phyloP scores from a whole-genome alignment of 2,329 filamentous ascomycete genomes.

The Chaetomiaceae sp. region DNA sequence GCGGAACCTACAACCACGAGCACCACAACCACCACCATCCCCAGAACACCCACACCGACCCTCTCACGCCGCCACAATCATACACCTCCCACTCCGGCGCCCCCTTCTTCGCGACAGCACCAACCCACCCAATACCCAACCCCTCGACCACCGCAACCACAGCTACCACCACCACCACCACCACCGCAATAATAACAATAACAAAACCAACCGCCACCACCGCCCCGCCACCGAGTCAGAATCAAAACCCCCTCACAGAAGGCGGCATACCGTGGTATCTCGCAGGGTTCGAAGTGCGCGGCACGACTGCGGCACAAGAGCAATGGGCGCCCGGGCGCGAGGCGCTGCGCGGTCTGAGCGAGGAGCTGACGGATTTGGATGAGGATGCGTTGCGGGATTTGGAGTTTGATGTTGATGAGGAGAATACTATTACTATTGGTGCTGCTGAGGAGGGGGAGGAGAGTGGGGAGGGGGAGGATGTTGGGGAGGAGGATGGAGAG shows the following conservation, averaged over 20 bases:
- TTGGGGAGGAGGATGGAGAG: conserved; percentile 22
- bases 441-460: neutral
- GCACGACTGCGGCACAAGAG: conserved; percentile 75
- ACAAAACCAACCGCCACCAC: neutral
- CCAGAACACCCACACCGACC: conserved; percentile 31
- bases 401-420: conserved; percentile 48
- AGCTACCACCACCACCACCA: conserved; percentile 25
- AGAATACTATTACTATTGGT: conserved; percentile 34
- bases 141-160: conserved; percentile 5
- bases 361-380: conserved; percentile 86
- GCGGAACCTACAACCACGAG: conserved; percentile 8
- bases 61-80: conserved; percentile 64
- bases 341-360: conserved; percentile 63
- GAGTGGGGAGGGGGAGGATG: neutral
- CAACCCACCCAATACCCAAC: neutral
- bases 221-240: too few relatives aligned
- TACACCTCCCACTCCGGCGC: conserved; percentile 38
- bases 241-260: conserved; percentile 53
- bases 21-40: conserved; percentile 19
- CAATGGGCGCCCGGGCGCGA: conserved; percentile 47
- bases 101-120: conserved; percentile 42
- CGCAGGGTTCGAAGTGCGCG: conserved; percentile 69
- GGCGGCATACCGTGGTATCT: conserved; percentile 90
- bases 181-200: neutral
- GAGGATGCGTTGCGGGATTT: conserved; percentile 81